These are phyloP conservation scores for Nicotiana rustica DNA, from an alignment of 305 asterid genomes.

Conservation along the genomic window DNA sequence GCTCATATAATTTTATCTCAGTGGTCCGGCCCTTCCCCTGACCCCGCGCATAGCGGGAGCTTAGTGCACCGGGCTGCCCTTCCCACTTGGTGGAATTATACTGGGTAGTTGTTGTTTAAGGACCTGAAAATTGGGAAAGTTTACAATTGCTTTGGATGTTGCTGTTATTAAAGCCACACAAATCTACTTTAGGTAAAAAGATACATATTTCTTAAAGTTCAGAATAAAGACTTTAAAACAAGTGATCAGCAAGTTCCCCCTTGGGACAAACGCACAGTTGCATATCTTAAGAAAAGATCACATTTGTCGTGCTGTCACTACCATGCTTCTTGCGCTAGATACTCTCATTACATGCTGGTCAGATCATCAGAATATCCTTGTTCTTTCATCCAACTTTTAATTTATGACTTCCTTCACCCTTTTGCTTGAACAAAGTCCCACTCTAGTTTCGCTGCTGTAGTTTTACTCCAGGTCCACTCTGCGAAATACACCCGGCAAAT, in stretches of 20 bases:
- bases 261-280: too few species aligned
- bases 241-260: neutral
- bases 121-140: constrained; percentile 13
- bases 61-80: too few species aligned
- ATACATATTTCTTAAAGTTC: neutral
- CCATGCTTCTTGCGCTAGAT: neutral
- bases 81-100: too few species aligned
- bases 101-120: neutral
- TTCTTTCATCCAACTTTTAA: constrained; percentile 3
- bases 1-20: constrained; percentile 3
- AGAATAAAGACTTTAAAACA: neutral
- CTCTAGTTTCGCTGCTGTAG: neutral
- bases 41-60: too few species aligned
- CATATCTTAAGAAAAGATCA: neutral
- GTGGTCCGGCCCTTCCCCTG: neutral
- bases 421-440: constrained; percentile 20
- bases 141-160: neutral
- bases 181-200: constrained; percentile 11
- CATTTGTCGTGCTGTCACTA: constrained; percentile 14
- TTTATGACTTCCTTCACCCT: constrained; percentile 1
- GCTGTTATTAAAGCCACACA: neutral
- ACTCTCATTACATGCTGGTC: neutral
- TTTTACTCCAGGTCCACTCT: constrained; percentile 1
- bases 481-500: neutral
- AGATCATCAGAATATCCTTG: neutral